Percentiles rank a stretch among this genome's conserved stretches.
Evolutionary conservation across 2,329 filamentous ascomycete species (phyloP).

Genomic region (Dichotomopilus funicola): DNA sequence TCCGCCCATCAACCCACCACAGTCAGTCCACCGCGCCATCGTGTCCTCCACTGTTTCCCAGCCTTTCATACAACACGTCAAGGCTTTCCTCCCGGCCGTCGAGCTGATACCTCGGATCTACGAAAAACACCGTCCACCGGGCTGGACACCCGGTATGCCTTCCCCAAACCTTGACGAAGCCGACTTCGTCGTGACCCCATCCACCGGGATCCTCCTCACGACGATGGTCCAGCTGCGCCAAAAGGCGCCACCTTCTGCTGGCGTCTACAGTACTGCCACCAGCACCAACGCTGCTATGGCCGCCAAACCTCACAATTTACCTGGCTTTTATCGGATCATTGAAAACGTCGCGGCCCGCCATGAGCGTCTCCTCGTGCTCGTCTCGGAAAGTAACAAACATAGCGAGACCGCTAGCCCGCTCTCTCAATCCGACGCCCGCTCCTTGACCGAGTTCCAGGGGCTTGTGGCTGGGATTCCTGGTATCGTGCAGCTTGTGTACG

Average conservation of each 20-base stretch:
- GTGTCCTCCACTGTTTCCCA: slow-evolving; percentile 19
- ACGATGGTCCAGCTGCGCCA: slow-evolving; percentile 69
- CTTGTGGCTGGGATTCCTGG: slow-evolving; percentile 40
- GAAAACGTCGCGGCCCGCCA: slow-evolving; percentile 51
- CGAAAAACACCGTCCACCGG: slow-evolving; percentile 18
- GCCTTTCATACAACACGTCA: slow-evolving; percentile 13
- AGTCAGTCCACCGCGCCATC: slow-evolving; percentile 19
- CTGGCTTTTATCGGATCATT: slow-evolving; percentile 48
- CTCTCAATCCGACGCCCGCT: slow-evolving; percentile 36
- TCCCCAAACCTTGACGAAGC: slow-evolving; percentile 50
- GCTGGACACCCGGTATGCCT: slow-evolving; percentile 23
- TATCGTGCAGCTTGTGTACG: slow-evolving; percentile 38
- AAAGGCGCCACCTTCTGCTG: slow-evolving; percentile 47
- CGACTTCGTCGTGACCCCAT: slow-evolving; percentile 66
- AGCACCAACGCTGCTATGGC: slow-evolving; percentile 29
- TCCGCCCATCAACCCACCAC: slow-evolving; percentile 16
- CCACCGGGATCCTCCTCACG: slow-evolving; percentile 62
- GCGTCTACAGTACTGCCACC: background rate
- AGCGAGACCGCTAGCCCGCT: slow-evolving; percentile 38
- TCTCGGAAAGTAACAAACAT: slow-evolving; percentile 47
- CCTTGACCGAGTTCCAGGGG: slow-evolving; percentile 44
- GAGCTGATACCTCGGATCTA: slow-evolving; percentile 27
- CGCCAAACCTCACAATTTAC: slow-evolving; percentile 25
- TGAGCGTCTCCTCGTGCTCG: slow-evolving; percentile 59
- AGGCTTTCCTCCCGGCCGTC: slow-evolving; percentile 22